These are phyloP conservation scores for Neurospora sp. DNA, from an alignment of 2,329 filamentous ascomycete genomes.

Conservation along the genomic window DNA sequence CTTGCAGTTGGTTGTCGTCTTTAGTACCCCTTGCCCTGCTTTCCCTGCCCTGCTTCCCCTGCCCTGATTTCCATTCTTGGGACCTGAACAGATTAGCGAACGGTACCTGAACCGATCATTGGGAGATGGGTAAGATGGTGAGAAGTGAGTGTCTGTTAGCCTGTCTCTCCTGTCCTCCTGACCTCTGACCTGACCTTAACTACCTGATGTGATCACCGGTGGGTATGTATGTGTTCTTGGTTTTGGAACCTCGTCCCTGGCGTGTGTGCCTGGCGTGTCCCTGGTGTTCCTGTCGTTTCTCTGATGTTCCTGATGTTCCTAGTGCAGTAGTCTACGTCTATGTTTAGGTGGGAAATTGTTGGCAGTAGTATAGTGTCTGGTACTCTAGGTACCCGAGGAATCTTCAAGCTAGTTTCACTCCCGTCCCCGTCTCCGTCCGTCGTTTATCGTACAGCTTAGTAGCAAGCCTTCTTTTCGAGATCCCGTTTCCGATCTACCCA, in stretches of 20 bases:
- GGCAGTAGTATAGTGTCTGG: not conserved
- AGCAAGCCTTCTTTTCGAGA: not conserved
- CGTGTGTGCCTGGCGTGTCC: no score
- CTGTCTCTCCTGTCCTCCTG: not conserved
- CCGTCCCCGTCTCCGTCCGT: not conserved
- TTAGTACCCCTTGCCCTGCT: not conserved
- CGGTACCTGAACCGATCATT: not conserved
- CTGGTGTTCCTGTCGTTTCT: not conserved
- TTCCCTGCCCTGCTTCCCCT: no score
- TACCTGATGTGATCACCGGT: not conserved
- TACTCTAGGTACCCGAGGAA: not conserved
- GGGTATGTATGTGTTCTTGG: not conserved
- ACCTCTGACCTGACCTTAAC: not conserved
- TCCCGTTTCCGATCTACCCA: not conserved
- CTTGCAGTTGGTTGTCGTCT: not conserved
- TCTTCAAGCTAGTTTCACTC: not conserved
- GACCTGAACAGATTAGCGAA: not conserved
- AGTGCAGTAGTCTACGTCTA: not conserved
- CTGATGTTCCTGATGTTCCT: not conserved
- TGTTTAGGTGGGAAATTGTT: not conserved
- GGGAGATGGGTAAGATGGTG: not conserved
- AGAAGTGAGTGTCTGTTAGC: not conserved
- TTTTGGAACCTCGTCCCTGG: no score
- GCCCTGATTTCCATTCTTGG: not conserved
- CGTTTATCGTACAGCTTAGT: not conserved